Percentiles rank a stretch among this genome's conserved stretches.
Conservation (phyloP, 176 grass and related monocot species). For the Elaeis guineensis region DNA sequence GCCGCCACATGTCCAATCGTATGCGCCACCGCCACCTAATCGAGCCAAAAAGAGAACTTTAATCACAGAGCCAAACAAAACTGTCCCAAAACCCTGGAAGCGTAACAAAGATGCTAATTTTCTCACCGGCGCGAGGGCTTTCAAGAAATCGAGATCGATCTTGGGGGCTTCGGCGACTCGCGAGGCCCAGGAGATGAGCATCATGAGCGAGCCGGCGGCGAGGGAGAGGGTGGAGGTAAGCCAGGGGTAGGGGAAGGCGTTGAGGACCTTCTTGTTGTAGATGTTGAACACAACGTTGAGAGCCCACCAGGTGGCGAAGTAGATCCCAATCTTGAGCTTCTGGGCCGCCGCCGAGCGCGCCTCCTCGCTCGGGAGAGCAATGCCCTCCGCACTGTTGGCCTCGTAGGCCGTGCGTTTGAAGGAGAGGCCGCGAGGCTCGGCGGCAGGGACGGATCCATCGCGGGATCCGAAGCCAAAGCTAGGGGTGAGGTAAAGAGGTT, state of each 20-base stretch:
- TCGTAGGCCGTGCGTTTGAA: slow-evolving; percentile 15
- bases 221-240: slow-evolving; percentile 77
- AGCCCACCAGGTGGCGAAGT: slow-evolving; percentile 95
- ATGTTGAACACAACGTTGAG: slow-evolving; percentile 97
- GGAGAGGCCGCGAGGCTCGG: background rate
- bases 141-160: slow-evolving; percentile 85
- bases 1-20: slow-evolving; percentile 95
- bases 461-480: background rate
- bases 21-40: slow-evolving; percentile 85
- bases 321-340: slow-evolving; percentile 60
- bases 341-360: slow-evolving; percentile 17
- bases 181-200: slow-evolving; percentile 78
- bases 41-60: background rate
- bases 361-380: slow-evolving; percentile 15
- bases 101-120: background rate
- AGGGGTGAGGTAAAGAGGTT: slow-evolving; percentile 1
- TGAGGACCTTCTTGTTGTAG: slow-evolving; percentile 98
- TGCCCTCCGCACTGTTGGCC: background rate
- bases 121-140: slow-evolving; percentile 64
- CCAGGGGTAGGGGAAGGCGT: slow-evolving; percentile 94
- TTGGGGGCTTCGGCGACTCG: slow-evolving; percentile 48
- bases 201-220: slow-evolving; percentile 88
- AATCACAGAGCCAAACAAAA: background rate
- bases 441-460: slow-evolving; percentile 17
- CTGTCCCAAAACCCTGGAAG: too few relatives aligned